phyloP scores from a whole-genome alignment of 2,329 filamentous ascomycete species.

The Triangularia verruculosa region DNA sequence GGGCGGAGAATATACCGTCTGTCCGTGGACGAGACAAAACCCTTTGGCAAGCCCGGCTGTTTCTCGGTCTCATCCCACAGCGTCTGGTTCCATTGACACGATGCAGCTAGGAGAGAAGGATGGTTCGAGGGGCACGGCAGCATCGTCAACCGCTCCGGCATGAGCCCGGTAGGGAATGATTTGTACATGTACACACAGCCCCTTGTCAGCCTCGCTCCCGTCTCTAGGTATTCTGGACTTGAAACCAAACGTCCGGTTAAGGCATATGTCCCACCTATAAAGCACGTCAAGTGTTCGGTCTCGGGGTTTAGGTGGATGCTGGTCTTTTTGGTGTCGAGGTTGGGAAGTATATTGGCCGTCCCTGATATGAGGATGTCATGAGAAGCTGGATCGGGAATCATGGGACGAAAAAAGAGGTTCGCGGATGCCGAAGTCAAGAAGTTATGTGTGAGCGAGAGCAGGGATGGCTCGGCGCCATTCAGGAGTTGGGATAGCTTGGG shows the following conservation, averaged over 20 bases:
- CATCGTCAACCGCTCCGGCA: slow-evolving; percentile 44
- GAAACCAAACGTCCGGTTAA: slow-evolving; percentile 62
- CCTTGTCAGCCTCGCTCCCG: slow-evolving; percentile 54
- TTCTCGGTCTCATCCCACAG: slow-evolving; percentile 32
- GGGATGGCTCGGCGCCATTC: slow-evolving; percentile 54
- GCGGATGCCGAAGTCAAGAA: slow-evolving; percentile 58
- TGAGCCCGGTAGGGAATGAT: slow-evolving; percentile 51
- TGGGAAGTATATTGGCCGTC: slow-evolving; percentile 28
- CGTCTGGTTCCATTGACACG: slow-evolving; percentile 50
- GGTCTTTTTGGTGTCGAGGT: slow-evolving; percentile 26
- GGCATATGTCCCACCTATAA: slow-evolving; percentile 66
- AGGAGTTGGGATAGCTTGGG: slow-evolving; percentile 52
- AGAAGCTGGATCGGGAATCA: slow-evolving; percentile 45
- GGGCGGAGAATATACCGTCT: slow-evolving; percentile 47
- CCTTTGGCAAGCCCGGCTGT: slow-evolving; percentile 45
- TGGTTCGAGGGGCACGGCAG: slow-evolving; percentile 34
- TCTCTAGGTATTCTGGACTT: slow-evolving; percentile 48
- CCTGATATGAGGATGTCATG: slow-evolving; percentile 61
- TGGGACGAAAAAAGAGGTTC: slow-evolving; percentile 62
- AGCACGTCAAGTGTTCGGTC: slow-evolving; percentile 63
- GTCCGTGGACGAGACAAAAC: slow-evolving; percentile 59
- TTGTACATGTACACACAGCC: slow-evolving; percentile 62
- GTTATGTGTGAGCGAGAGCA: slow-evolving; percentile 56
- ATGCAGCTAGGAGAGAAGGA: slow-evolving; percentile 30
- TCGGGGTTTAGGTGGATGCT: slow-evolving; percentile 29